Conservation (phyloP, 495 filamentous ascomycete species). For the Tuber aestivum region DNA sequence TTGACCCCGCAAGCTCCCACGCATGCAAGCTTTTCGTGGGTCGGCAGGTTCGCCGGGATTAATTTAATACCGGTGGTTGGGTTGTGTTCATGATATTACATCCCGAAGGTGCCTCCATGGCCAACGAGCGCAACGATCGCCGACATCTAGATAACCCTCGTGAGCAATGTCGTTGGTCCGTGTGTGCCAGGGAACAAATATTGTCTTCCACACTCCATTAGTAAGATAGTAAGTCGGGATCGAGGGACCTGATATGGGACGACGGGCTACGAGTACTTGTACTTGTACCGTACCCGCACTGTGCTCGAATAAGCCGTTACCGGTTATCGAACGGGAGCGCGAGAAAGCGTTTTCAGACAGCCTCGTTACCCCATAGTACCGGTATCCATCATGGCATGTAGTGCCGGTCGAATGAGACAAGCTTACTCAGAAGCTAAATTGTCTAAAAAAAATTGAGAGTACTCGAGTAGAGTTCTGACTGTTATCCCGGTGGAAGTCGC, state of each 20-base stretch:
- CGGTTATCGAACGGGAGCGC: neutral
- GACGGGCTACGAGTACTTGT: no score
- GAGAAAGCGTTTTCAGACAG: neutral
- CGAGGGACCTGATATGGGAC: neutral
- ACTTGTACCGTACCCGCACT: neutral
- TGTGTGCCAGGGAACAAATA: neutral
- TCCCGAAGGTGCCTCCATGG: neutral
- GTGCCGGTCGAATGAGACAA: neutral
- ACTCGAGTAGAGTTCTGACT: neutral
- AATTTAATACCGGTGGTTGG: neutral
- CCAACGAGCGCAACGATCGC: neutral
- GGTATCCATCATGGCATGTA: neutral
- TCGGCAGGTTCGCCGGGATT: constrained; percentile 4
- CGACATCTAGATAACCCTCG: neutral
- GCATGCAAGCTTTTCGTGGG: neutral
- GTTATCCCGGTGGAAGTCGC: neutral
- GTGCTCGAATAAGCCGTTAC: neutral
- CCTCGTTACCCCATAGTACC: neutral
- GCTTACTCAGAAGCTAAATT: constrained; percentile 2
- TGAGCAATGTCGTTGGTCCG: neutral
- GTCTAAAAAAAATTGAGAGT: neutral
- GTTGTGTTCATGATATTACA: neutral
- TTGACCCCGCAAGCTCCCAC: neutral
- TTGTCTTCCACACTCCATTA: neutral
- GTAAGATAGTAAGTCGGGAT: neutral